These are phyloP conservation scores for Mesembryanthemum crystallinum DNA, from an alignment of 148 eudicot species.

Conservation along the genomic window DNA sequence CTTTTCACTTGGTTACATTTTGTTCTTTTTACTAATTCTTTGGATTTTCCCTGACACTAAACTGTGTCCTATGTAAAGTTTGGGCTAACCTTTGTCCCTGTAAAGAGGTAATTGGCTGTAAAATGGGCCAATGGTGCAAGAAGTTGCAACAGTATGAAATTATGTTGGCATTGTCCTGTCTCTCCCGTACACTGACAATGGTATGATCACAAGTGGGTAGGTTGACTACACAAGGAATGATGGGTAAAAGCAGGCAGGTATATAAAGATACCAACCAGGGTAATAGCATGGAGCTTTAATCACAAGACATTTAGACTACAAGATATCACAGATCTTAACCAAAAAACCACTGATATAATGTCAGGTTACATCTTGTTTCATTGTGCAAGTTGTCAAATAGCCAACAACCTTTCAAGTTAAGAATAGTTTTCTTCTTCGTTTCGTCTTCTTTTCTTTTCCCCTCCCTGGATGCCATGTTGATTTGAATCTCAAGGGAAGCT, in stretches of 20 bases:
- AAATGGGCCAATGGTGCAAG: not conserved
- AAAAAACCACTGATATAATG: not conserved
- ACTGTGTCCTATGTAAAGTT: not conserved
- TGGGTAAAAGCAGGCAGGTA: slow-evolving; percentile 4
- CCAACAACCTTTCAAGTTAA: not conserved
- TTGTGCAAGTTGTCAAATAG: not conserved
- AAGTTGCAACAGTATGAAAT: not conserved
- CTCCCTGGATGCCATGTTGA: not conserved
- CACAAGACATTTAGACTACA: not conserved
- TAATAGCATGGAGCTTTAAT: not conserved
- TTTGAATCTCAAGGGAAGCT: not conserved
- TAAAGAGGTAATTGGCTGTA: not conserved
- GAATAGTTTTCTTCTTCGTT: not conserved
- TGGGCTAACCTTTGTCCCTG: not conserved
- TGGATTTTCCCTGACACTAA: not conserved
- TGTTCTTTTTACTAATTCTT: not conserved
- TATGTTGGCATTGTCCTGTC: not conserved
- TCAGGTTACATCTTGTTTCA: not conserved
- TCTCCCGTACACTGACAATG: not conserved
- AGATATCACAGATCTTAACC: not conserved
- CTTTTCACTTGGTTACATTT: not conserved
- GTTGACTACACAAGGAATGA: not conserved
- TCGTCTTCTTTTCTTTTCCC: not conserved
- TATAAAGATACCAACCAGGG: not conserved
- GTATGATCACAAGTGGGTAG: slow-evolving; percentile 1